Evolutionary conservation across 352 stramenopile genomes (phyloP), one percentile per base, ranked within the genome.

Genomic region (Globisporangium carolinianum): DNA sequence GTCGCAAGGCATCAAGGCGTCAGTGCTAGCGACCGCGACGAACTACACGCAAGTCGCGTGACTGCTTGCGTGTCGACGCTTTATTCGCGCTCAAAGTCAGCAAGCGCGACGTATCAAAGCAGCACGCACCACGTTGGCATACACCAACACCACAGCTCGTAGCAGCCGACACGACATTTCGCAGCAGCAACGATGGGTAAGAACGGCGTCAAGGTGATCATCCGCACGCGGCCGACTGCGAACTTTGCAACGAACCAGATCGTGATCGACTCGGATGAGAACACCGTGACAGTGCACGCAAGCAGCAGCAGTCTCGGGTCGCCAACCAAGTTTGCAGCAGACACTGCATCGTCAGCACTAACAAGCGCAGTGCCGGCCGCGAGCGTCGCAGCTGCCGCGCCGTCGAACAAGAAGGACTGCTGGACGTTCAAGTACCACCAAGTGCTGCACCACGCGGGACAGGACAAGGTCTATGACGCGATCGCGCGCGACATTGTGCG

Each of bases 361-460:
- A 53, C 47, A 5, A 53, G 51, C 14, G 41, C 52, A 8, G 46
- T 38, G 39, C 57, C 56, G 24, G 37, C 49, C 39, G 53, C 62
- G 42, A 60, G 45, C 48, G 39, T 61, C 36, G 51, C 66, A 2
- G n/a, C 52, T 5, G 65, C 59, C 6, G 66, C 57, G 1, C 83
- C 80, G 10, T 89, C 75, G 1, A 93, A 93, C 68, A 78, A 76
- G 46, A 91, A 91, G 53, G 80, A 89, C 57, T 89, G 73, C 50
- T 93, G 80, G 80, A 83, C 83, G 47, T 97, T 97, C 67, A 90
- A 94, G 62, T 97, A 95, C 62, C 86, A 97, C 59, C 89, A 97
- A 60, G 80, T 97, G 57, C 76, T 97, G 53, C 89, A 97, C 75
- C 96, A 97, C 66, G 87, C 80, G 12, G 77, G 73, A 12, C 89